A percentile compares a stretch with the other conserved stretches of the same genome.
Evolutionary conservation across 1,139 yeast species (phyloP).

Genomic region (Taphrina flavorubra): DNA sequence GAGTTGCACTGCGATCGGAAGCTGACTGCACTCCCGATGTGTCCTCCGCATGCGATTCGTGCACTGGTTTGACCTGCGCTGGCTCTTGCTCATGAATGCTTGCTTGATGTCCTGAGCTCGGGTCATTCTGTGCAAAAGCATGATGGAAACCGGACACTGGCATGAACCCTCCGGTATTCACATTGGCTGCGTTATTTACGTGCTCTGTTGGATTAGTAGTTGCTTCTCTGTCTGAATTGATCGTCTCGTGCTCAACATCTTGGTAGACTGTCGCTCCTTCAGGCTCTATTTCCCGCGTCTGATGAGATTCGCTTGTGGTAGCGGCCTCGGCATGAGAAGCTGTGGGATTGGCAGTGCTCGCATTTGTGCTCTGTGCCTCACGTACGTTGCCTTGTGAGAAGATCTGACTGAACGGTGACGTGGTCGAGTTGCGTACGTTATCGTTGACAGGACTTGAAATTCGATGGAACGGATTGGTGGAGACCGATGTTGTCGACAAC

Average conservation of each 20-base stretch:
- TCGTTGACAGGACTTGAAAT: constrained; percentile 21
- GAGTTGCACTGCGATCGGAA: neutral
- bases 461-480: constrained; percentile 44
- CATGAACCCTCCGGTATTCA: neutral
- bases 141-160: constrained; percentile 25
- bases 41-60: neutral
- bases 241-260: neutral
- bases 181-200: neutral
- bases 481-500: constrained; percentile 11
- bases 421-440: neutral
- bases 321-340: neutral
- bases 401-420: constrained; percentile 22
- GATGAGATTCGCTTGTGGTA: neutral
- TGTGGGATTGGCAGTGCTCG: neutral
- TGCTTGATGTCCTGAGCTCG: constrained; percentile 1
- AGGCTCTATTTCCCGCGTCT: neutral
- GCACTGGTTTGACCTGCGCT: neutral
- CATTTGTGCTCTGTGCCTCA: neutral
- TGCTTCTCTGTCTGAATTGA: neutral
- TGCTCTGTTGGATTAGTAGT: neutral
- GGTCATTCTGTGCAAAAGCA: constrained; percentile 4
- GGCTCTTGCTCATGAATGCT: neutral
- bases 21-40: neutral
- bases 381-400: constrained; percentile 5
- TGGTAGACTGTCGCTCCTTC: neutral